These are phyloP conservation scores for Catunica adiposa DNA, from an alignment of 2,329 filamentous ascomycete species.

Conservation along the genomic window DNA sequence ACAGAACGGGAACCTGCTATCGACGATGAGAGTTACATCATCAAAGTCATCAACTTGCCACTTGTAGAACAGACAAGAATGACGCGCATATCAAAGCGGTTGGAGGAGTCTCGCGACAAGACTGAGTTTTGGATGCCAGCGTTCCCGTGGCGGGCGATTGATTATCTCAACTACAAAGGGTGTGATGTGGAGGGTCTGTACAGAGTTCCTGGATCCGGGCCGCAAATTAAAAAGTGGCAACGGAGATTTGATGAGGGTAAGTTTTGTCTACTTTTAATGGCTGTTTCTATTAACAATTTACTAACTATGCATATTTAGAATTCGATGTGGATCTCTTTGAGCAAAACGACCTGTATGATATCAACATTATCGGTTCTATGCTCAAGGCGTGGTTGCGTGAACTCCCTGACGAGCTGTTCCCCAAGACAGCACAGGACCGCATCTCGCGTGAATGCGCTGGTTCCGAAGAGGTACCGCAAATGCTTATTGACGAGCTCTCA, in stretches of 20 bases:
- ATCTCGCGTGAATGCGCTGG: constrained; percentile 67
- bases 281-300: neutral
- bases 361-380: constrained; percentile 91
- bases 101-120: constrained; percentile 81
- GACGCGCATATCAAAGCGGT: constrained; percentile 75
- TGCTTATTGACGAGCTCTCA: constrained; percentile 81
- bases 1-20: constrained; percentile 47
- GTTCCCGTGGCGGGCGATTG: constrained; percentile 86
- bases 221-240: constrained; percentile 87
- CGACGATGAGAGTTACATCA: constrained; percentile 68
- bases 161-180: constrained; percentile 88
- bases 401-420: constrained; percentile 85
- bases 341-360: constrained; percentile 77
- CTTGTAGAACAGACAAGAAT: constrained; percentile 78
- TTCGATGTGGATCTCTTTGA: constrained; percentile 81
- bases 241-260: constrained; percentile 72
- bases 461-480: constrained; percentile 62
- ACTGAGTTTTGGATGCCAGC: constrained; percentile 99
- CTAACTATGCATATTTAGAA: constrained; percentile 34
- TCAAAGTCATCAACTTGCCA: constrained; percentile 72
- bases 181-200: constrained; percentile 90
- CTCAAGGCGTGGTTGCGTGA: constrained; percentile 93
- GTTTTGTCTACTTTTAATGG: constrained; percentile 16
- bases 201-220: constrained; percentile 75
- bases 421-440: constrained; percentile 63